Base-by-base conservation (phyloP, 805 yeast species). In the Kazachstania psychrophila region DNA sequence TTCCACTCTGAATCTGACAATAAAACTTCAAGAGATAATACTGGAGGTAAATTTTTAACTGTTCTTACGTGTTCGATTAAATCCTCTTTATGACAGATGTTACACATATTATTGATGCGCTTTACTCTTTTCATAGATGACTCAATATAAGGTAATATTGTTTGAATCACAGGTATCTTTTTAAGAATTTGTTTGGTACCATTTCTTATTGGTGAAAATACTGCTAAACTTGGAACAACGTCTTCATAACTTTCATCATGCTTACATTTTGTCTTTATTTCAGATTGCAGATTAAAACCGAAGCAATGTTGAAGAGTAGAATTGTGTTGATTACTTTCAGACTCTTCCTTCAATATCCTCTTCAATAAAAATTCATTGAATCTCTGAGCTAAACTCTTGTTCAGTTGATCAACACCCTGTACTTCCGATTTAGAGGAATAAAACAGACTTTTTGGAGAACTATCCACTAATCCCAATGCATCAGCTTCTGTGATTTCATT, bases 11-110 rank as follows among this genome's bases (percentile, higher is more conserved):
- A 71, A 28, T 69, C 69, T 14, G 66, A 54, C 34, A 82, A 60
- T 34, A 73, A 68, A 14, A 82, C 48, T 46, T 82, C 82, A 33
- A 83, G 58, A 2, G 79, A 68, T 23, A 86, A 53, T 9, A 84
- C 65, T 1, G 80, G 77, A 0, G 95, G 87, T 20, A 79, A 59
- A 29, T 65, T 66, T n/a, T 65, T 61, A 1, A 79, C 69, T 1
- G 66, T 60, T 36, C 70, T 66, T 19, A 67, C 64, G 4, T 73
- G 69, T 44, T 79, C 80, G 24, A 80, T 63, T 4, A 66, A 55
- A 41, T 75, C 88, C 38, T 60, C 65, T 28, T 61, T 60, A 6
- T 65, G 61, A 46, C 81, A 75, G 23, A 62, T 62, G 17, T 70
- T 72, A 51, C 82, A 77, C 48, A 65, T 61, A 17, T 75, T 69